These are phyloP conservation scores for Fusarium pseudonygamai DNA, from an alignment of 2,329 filamentous ascomycete genomes.

Conservation along the genomic window DNA sequence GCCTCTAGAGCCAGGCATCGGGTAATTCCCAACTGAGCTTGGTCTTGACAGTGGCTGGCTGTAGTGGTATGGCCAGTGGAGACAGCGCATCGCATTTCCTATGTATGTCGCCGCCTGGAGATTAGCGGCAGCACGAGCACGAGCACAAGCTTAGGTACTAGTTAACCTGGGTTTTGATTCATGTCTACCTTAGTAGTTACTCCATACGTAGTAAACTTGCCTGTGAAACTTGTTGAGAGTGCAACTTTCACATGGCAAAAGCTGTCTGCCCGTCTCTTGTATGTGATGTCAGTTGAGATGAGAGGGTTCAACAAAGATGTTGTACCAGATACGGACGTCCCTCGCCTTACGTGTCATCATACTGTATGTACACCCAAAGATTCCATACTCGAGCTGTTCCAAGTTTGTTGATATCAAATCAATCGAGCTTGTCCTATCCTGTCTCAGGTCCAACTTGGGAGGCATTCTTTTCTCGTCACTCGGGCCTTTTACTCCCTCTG, in stretches of 20 bases:
- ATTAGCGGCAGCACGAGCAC: not conserved
- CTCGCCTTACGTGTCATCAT: not conserved
- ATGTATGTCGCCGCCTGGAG: conserved; percentile 5
- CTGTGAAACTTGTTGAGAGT: conserved; percentile 30
- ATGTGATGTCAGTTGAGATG: conserved; percentile 5
- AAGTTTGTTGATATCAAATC: conserved; percentile 29
- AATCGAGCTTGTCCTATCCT: conserved; percentile 5
- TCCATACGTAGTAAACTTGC: too few species aligned
- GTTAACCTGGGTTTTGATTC: not conserved
- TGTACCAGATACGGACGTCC: not conserved
- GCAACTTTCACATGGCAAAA: conserved; percentile 11
- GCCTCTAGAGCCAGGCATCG: conserved; percentile 30
- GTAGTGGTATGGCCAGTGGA: conserved; percentile 6
- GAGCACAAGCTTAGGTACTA: not conserved
- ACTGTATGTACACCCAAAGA: not conserved
- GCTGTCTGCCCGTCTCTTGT: not conserved
- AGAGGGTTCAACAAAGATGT: conserved; percentile 3
- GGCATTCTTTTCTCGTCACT: conserved; percentile 9
- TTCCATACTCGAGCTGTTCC: conserved; percentile 9
- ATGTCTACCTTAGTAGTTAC: not conserved
- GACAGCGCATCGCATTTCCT: conserved; percentile 37
- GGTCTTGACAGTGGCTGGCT: conserved; percentile 31
- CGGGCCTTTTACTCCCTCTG: conserved; percentile 18
- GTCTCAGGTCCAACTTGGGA: conserved; percentile 10
- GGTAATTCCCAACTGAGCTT: conserved; percentile 36